Base-by-base conservation (phyloP, 2,329 filamentous ascomycete species). In the Penicillium frequentans region DNA sequence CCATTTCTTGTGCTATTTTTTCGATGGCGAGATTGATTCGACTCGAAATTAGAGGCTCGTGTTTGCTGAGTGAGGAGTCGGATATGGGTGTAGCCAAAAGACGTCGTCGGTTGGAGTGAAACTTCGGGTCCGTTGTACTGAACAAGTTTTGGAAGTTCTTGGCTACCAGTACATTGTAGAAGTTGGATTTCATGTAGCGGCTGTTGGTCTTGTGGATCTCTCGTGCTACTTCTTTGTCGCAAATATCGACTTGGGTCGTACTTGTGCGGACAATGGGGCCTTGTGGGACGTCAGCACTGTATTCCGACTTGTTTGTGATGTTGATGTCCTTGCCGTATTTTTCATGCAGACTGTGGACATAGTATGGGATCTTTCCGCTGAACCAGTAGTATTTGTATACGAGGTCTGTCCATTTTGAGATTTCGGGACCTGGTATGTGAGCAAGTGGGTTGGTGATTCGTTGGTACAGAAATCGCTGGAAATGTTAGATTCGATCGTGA, bases 1-100 rank as follows among this genome's bases (percentile, higher is more conserved):
- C 55, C 58, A 77, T 74, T 48, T 85, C 81, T n/a, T 76, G 67
- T 0, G 58, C 66, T 23, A 85, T 84, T 47, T 69, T 72, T 2
- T 73, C 31, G 1, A 84, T 71, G 0, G 80, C 68, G 10, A 80
- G 59, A 0, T 71, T 64, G 0, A 77, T 70, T 19, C 74, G 76
- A 0, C 60, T 62, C 3, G 73, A 61, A 10, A 84, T 70, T 65
- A 68, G 45, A 76, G 76, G 14, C 74, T 77, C 57, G 78, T 76
- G 67, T 1, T 69, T 65, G 9, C 33, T 55, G 2, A 69, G 50
- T 1, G 65, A 62, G 1, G 61, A 59, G 37, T 68, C 62, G 11
- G 67, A 62, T 23, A 69, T 66, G 7, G 64, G 59, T 11, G 61
- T 60, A 3, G 79, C 76, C 5, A 83, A 66, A 1, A 83, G 70